phyloP scores from a whole-genome alignment of 352 stramenopile genomes.

The Pythium aquatile region DNA sequence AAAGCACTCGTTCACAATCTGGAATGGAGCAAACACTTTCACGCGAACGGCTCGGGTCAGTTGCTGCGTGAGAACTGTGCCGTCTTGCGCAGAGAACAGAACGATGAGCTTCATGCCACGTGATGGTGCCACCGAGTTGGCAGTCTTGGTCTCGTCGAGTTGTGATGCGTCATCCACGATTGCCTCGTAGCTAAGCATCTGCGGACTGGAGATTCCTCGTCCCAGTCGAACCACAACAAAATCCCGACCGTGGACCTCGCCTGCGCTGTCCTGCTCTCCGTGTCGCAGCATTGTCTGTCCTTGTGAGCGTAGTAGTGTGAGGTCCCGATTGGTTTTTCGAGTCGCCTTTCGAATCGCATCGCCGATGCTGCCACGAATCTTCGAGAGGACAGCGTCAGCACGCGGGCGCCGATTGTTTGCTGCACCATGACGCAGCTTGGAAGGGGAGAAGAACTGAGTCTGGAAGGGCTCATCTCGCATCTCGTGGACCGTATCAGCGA shows the following conservation, averaged over 20 bases:
- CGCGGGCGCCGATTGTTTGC: constrained; percentile 19
- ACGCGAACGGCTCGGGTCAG: constrained; percentile 31
- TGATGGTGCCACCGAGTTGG: not conserved
- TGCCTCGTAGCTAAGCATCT: constrained; percentile 40
- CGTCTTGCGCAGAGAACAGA: constrained; percentile 34
- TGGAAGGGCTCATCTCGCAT: constrained; percentile 56
- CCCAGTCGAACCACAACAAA: constrained; percentile 37
- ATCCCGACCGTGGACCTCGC: constrained; percentile 44
- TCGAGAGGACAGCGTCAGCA: constrained; percentile 30
- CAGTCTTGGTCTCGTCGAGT: not conserved
- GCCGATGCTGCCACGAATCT: constrained; percentile 58
- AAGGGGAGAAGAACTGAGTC: constrained; percentile 55
- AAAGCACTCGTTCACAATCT: constrained; percentile 40
- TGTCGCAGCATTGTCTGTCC: constrained; percentile 46
- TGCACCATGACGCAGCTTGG: constrained; percentile 25
- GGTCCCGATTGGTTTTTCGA: constrained; percentile 50
- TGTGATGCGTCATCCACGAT: constrained; percentile 19
- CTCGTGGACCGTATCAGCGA: constrained; percentile 57
- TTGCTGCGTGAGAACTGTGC: constrained; percentile 27
- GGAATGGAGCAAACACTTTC: constrained; percentile 59
- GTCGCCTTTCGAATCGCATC: constrained; percentile 53
- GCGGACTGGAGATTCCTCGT: constrained; percentile 9
- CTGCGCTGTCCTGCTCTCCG: constrained; percentile 30
- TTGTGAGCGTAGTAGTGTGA: constrained; percentile 56
- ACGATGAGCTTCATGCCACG: constrained; percentile 18